A percentile compares a stretch with the other conserved stretches of the same genome.
Conservation (phyloP, 805 yeast species). For the Clavispora asparagi region DNA sequence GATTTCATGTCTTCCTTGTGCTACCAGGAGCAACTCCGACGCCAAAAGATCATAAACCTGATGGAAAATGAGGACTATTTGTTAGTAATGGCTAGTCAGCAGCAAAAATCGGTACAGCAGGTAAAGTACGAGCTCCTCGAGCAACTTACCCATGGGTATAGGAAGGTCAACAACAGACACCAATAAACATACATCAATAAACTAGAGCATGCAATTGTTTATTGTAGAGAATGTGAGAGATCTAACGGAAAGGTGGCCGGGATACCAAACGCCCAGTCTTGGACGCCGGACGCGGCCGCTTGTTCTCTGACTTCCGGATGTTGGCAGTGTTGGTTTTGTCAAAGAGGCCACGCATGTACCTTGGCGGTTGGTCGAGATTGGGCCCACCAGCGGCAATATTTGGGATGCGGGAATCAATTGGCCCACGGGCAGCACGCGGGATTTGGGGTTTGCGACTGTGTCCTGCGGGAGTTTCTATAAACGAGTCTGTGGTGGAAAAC, state of each 20-base stretch:
- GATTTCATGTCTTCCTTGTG: constrained; percentile 8
- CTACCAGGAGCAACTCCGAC: constrained; percentile 15
- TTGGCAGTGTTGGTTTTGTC: constrained; percentile 14
- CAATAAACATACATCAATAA: background rate
- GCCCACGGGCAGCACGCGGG: background rate
- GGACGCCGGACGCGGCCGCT: background rate
- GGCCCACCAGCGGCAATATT: constrained; percentile 15
- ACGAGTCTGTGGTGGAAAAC: constrained; percentile 22
- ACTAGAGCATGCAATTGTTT: background rate
- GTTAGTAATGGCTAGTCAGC: constrained; percentile 35
- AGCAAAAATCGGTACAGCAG: constrained; percentile 38
- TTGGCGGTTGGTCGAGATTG: constrained; percentile 40
- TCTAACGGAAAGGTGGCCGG: constrained; percentile 1
- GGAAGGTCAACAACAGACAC: background rate
- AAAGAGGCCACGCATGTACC: constrained; percentile 37
- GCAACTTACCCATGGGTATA: constrained; percentile 7
- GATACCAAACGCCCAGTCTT: background rate
- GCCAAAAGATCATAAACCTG: constrained; percentile 35
- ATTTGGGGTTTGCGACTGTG: constrained; percentile 17
- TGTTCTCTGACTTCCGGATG: constrained; percentile 1
- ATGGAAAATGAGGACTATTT: constrained; percentile 36
- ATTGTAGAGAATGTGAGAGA: background rate
- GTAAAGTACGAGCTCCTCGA: constrained; percentile 35
- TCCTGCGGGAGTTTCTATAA: constrained; percentile 20
- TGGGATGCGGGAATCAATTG: constrained; percentile 1